These are phyloP conservation scores for Alternaria viburni DNA, from an alignment of 2,329 filamentous ascomycete genomes.

Conservation along the genomic window DNA sequence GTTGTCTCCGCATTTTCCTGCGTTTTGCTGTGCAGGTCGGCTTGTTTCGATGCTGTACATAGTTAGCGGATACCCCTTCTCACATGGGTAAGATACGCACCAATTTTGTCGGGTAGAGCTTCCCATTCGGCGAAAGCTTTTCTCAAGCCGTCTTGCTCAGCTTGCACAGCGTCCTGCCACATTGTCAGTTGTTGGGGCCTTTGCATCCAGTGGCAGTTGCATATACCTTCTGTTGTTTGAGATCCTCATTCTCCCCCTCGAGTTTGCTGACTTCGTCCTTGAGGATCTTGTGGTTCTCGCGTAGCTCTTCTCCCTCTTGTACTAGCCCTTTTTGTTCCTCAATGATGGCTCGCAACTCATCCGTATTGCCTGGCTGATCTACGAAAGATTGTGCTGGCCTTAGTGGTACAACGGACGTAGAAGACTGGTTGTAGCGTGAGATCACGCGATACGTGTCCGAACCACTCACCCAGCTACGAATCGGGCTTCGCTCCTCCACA, in stretches of 20 bases:
- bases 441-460: slow-evolving; percentile 62
- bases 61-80: slow-evolving; percentile 26
- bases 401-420: slow-evolving; percentile 70
- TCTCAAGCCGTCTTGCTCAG: slow-evolving; percentile 72
- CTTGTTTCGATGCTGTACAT: slow-evolving; percentile 51
- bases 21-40: slow-evolving; percentile 53
- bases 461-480: slow-evolving; percentile 75
- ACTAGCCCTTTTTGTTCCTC: slow-evolving; percentile 55
- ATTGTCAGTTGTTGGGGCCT: background rate
- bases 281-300: slow-evolving; percentile 29
- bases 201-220: background rate
- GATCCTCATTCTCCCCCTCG: slow-evolving; percentile 24
- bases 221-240: slow-evolving; percentile 15
- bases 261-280: slow-evolving; percentile 38
- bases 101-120: slow-evolving; percentile 73
- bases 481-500: slow-evolving; percentile 61
- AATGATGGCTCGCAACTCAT: slow-evolving; percentile 67
- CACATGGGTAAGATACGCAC: slow-evolving; percentile 52
- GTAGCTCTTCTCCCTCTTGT: slow-evolving; percentile 47
- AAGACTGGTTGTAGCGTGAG: slow-evolving; percentile 79
- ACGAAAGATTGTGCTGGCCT: slow-evolving; percentile 73
- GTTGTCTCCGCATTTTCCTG: slow-evolving; percentile 52
- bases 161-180: slow-evolving; percentile 51
- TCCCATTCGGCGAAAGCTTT: slow-evolving; percentile 68
- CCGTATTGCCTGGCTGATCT: slow-evolving; percentile 73